Percentiles rank a stretch among this genome's conserved stretches.
Conservation (phyloP, 352 stramenopile genomes). For the Phytophthora brassicae region DNA sequence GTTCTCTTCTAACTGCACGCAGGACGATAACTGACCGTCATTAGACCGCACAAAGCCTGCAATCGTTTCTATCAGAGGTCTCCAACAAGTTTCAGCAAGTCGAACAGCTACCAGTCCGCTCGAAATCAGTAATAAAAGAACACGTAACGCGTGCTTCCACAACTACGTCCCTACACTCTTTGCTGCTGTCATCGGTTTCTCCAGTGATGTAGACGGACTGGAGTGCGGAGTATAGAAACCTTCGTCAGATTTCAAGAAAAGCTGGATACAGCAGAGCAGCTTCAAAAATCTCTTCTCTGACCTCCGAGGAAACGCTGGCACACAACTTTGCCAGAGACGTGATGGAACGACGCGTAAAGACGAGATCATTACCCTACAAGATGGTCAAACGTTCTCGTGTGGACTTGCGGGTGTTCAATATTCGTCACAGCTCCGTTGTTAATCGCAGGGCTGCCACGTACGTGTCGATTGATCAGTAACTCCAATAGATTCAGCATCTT, state of each 20-base stretch:
- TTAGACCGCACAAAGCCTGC: slow-evolving; percentile 58
- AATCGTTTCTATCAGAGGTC: slow-evolving; percentile 64
- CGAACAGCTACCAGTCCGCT: slow-evolving; percentile 61
- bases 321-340: slow-evolving; percentile 78
- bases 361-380: slow-evolving; percentile 64
- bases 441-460: slow-evolving; percentile 39
- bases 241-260: slow-evolving; percentile 55
- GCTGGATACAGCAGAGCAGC: slow-evolving; percentile 68
- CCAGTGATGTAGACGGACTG: slow-evolving; percentile 15
- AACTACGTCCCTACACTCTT: slow-evolving; percentile 71
- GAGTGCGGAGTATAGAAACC: slow-evolving; percentile 5
- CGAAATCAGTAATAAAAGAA: slow-evolving; percentile 75
- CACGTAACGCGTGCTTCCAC: slow-evolving; percentile 77
- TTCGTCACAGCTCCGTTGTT: slow-evolving; percentile 34
- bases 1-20: slow-evolving; percentile 72
- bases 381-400: slow-evolving; percentile 70
- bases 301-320: slow-evolving; percentile 55
- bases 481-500: slow-evolving; percentile 69
- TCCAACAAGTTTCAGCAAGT: slow-evolving; percentile 52
- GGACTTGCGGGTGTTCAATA: slow-evolving; percentile 54
- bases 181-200: slow-evolving; percentile 47
- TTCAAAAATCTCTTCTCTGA: slow-evolving; percentile 54
- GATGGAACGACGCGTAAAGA: slow-evolving; percentile 78
- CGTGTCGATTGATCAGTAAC: slow-evolving; percentile 60
- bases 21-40: slow-evolving; percentile 51